Base-by-base conservation (phyloP, 257 asterid species). In the Plantago ovata region DNA sequence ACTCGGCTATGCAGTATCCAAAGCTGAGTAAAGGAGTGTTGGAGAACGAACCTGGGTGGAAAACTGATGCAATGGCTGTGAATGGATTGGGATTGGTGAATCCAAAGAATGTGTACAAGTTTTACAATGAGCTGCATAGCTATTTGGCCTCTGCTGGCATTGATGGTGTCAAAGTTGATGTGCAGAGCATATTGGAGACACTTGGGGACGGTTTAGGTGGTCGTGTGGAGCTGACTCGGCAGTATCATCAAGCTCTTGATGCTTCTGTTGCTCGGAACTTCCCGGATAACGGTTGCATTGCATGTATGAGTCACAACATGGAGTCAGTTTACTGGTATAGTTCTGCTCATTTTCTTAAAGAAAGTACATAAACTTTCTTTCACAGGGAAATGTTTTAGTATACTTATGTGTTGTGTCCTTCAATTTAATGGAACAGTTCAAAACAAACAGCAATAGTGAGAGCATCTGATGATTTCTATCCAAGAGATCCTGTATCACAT, bases 261-360 rank as follows among this genome's bases (percentile, higher is more conserved):
- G 95, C 97, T 9, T 89, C 97, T 7, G 74, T 86, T 46, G 64
- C 94, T 20, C 63, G 77, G 60, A 84, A 84, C 23, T 86, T 89
- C 18, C 76, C 89, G 1, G 95, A 82, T 60, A 89, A 84, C 57
- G 97, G 95, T 0, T 78, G 86, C 84, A 84, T 89, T 36, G 92
- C 97, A n/a, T 89, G 97, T 61, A 89, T 89, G 97, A 86, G 95
- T 77, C 97, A 89, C 68, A 89, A 65, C 60, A 89, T 88, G 11
- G 97, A 89, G 58, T 84, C 95, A 1, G 78, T 89, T 56, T 89
- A 84, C 79, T 86, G 96, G 96, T 87, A 79, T 45, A 50, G 13
- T 1, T 23, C 12, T 14, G 16, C 16, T 28, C 44, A 7, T 50
- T 22, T 24, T 13, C 20, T 58, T 9, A 16, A 10, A 42, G 5